Base-by-base conservation (phyloP, 192 early-diverging fungal species). In the Backusella sp. region DNA sequence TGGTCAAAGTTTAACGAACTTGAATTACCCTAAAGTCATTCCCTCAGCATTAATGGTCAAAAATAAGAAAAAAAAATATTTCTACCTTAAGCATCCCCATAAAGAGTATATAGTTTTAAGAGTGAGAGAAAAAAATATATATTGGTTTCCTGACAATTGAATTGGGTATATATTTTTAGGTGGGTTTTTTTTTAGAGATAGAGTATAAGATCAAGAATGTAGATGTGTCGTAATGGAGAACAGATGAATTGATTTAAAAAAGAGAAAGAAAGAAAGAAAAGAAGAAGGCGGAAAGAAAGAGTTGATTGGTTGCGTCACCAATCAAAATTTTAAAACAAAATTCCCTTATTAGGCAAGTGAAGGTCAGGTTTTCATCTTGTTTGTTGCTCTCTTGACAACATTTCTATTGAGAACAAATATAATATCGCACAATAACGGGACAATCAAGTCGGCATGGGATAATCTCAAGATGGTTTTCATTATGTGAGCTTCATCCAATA, bases 1-100 rank as follows among this genome's bases (percentile, higher is more conserved):
- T 75, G 73, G 26, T 75, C 44, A 68, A 75, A 75, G 41, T 42
- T 23, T 35, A 75, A 59, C 23, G 21, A 39, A 23, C 44, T 30
- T 42, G 73, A 66, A 35, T 75, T 42, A 66, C 59, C 66, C 73
- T 75, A 70, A 8, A 66, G 30, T 44, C 42, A 3, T 44, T 44
- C 14, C 0, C 28, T n/a, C 21, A 66, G 9, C 8, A n/a, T 66
- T 66, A 26, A 68, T 11, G 8, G 23, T 3, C 19, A 53, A 59
- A 11, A 21, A 21, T 53, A 53, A 53, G 6, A 1, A 26, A 26
- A 59, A 12, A 19, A 11, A 23, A 23, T 11, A 23, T 56, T 11
- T 26, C 8, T 59, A 59, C 53, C 53, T 59, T 59, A 12, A 59
- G 23, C 53, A 59, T 59, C 21, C 53, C 53, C 53, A 59, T 59